Percentiles rank a stretch among this genome's conserved stretches.
Conservation (phyloP, 1,284 basidiomycete species). For the Apiotrichum gracile region DNA sequence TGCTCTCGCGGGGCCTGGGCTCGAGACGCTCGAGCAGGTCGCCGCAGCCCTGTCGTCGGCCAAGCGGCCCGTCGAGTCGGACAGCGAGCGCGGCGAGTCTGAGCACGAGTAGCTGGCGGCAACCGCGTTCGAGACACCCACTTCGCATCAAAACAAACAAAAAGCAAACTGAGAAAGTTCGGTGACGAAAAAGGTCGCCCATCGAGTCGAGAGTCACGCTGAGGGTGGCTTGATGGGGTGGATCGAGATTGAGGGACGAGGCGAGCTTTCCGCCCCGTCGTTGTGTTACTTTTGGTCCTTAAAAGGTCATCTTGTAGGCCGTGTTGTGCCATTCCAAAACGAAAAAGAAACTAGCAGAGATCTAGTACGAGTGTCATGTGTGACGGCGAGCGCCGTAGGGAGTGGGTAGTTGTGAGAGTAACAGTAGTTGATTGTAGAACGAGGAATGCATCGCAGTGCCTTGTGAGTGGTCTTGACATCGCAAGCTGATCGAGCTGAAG, state of each 20-base stretch:
- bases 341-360: neutral
- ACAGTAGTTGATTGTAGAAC: no score
- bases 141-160: no score
- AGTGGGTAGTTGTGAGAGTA: no score
- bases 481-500: no score
- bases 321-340: neutral
- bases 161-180: no score
- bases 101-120: slow-evolving; percentile 1
- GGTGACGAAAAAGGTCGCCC: no score
- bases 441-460: no score
- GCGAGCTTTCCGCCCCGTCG: neutral
- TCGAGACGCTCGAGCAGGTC: slow-evolving; percentile 8
- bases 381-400: neutral
- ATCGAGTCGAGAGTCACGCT: no score
- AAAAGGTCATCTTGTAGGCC: neutral
- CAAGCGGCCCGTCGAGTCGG: neutral
- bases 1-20: neutral
- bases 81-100: neutral
- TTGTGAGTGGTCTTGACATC: no score
- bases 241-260: neutral
- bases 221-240: no score
- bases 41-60: neutral
- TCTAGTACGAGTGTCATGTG: neutral
- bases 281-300: neutral
- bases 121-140: no score